Conservation (phyloP, 169 alveolate species). For the Cryptosporidium ubiquitum region DNA sequence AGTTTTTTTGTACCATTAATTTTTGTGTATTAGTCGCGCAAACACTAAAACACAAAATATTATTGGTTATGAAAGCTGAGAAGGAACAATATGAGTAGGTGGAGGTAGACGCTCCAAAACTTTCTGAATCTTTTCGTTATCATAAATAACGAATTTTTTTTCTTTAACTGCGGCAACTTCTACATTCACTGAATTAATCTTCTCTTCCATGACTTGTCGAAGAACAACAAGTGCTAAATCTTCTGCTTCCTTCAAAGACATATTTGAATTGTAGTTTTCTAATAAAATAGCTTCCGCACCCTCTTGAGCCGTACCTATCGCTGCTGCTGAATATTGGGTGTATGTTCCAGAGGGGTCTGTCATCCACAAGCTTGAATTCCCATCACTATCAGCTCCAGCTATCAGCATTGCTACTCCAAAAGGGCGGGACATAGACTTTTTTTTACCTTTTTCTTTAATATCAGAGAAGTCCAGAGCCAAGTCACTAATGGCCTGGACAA, state of each 20-base stretch:
- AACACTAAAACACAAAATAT: not conserved
- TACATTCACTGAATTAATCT: constrained; percentile 92
- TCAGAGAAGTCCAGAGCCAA: constrained; percentile 95
- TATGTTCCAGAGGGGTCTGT: constrained; percentile 98
- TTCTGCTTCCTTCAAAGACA: constrained; percentile 94
- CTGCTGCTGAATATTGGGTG: constrained; percentile 95
- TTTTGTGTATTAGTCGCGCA: not conserved
- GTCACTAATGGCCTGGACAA: constrained; percentile 93
- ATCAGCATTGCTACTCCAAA: constrained; percentile 97
- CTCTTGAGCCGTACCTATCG: constrained; percentile 96
- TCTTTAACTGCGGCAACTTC: constrained; percentile 91
- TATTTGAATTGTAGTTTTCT: constrained; percentile 92
- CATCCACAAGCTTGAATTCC: constrained; percentile 94
- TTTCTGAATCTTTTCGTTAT: not conserved
- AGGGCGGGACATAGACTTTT: constrained; percentile 94
- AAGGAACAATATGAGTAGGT: constrained; percentile 63
- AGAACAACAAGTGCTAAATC: constrained; percentile 92
- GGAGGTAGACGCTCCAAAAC: constrained; percentile 69
- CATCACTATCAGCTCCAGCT: constrained; percentile 95
- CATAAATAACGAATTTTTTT: constrained; percentile 34
- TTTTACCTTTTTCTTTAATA: constrained; percentile 83
- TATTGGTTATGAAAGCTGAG: constrained; percentile 32
- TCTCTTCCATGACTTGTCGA: constrained; percentile 98
- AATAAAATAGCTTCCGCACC: constrained; percentile 96
- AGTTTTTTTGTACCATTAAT: not conserved